Evolutionary conservation across 2,329 filamentous ascomycete species (phyloP), one percentile per base, ranked within the genome.

Genomic region (Pseudocercospora vitis): DNA sequence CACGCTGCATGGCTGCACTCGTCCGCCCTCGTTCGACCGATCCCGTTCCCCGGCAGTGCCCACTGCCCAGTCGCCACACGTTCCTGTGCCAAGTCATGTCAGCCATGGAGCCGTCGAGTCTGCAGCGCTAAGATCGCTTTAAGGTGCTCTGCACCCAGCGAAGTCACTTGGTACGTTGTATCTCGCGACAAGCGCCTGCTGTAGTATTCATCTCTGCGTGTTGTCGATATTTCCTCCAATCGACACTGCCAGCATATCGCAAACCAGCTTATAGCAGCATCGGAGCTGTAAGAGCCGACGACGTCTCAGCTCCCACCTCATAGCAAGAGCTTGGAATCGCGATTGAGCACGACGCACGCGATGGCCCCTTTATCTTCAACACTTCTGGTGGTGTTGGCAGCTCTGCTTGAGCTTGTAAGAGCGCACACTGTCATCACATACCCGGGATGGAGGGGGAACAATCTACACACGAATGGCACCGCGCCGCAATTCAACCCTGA

Each of bases 391-490:
- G 31, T 23, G 7, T 21, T 51, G 37, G 47, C 33, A 46, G 50
- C 39, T 2, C 11, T 53, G 7, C 23, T 24, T 14, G 21, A 40
- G 9, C 26, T 53, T 9, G 47, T 50, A 47, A 55, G 31, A 28
- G 84, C 85, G n/a, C 89, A 95, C 70, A 88, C 81, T n/a, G 81
- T 95, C 68, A 86, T 95, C 70, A 85, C 86, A 58, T 95, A 95
- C 68, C 91, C 90, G 0, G 88, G 88, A 62, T 92, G 87, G 85
- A 77, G 91, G 80, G 91, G 90, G 60, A 86, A 95, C 76, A 95
- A 90, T 70, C 81, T 95, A 58, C 81, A 87, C 68, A 87, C 86
- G 37, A 95, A 90, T 70, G 83, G 82, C 2, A 84, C 69, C 68
- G 9, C 61, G 63, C 64, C 68, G 48, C 19, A 67, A 45, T 64